Conservation (phyloP, 352 stramenopile genomes). For the Phytophthora pisi region DNA sequence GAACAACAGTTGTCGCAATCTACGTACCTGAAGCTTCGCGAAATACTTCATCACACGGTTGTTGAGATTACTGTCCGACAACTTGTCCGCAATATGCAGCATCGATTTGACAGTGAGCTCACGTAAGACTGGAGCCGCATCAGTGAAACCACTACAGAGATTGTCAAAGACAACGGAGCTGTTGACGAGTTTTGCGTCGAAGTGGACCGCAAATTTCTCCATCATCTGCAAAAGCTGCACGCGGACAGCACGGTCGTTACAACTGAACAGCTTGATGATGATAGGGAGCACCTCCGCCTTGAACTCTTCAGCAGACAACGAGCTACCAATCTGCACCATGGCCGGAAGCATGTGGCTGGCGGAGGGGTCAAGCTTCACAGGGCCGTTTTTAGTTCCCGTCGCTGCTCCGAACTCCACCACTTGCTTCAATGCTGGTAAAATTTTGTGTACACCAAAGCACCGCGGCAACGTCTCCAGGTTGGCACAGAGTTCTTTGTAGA, state of each 20-base stretch:
- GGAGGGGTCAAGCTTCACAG: constrained; percentile 82
- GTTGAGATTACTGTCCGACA: constrained; percentile 92
- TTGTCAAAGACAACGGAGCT: constrained; percentile 91
- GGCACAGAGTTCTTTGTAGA: constrained; percentile 93
- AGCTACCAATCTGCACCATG: constrained; percentile 87
- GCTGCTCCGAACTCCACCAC: constrained; percentile 82
- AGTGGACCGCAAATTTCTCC: constrained; percentile 87
- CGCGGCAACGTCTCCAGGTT: constrained; percentile 69
- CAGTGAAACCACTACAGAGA: constrained; percentile 91
- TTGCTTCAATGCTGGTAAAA: constrained; percentile 81
- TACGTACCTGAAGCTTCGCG: constrained; percentile 86
- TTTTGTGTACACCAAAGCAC: constrained; percentile 86
- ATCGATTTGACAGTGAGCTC: constrained; percentile 94
- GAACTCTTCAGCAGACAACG: constrained; percentile 82
- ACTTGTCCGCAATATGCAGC: constrained; percentile 91
- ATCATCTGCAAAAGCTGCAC: constrained; percentile 93
- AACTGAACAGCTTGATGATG: constrained; percentile 91
- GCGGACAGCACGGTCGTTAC: constrained; percentile 90
- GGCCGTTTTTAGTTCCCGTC: constrained; percentile 58
- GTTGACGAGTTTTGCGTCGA: constrained; percentile 92
- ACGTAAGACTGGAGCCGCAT: constrained; percentile 84
- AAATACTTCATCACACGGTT: constrained; percentile 94
- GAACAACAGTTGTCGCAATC: neutral
- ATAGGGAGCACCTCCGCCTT: constrained; percentile 88
- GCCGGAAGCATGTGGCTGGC: constrained; percentile 88